These are phyloP conservation scores for Ustanciosporium gigantosporum DNA, from an alignment of 1,284 basidiomycete species.

Conservation along the genomic window DNA sequence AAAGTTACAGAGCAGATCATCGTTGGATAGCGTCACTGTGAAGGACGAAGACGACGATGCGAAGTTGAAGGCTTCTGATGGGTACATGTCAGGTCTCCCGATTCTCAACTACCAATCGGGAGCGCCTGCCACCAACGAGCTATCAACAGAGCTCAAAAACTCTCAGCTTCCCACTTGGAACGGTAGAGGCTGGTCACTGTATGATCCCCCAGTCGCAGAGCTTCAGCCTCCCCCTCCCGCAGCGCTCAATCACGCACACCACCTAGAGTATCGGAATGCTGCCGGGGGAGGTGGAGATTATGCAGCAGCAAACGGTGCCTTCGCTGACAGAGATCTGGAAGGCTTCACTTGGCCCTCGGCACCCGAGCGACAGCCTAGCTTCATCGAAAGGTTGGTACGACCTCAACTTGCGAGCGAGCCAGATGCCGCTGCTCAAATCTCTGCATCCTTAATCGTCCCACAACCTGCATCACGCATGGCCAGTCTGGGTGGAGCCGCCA, in stretches of 20 bases:
- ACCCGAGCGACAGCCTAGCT: conserved; percentile 24
- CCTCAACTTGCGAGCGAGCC: conserved; percentile 3
- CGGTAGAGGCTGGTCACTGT: conserved; percentile 30
- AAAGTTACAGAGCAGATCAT: not conserved
- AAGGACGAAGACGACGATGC: conserved; percentile 15
- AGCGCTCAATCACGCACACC: not conserved
- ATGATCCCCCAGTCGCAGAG: conserved; percentile 16
- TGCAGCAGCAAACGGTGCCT: conserved; percentile 10
- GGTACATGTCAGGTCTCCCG: conserved; percentile 1
- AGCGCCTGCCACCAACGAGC: not conserved
- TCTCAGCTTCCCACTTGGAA: conserved; percentile 14
- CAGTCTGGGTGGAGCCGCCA: conserved; percentile 24
- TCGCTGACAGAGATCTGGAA: conserved; percentile 21
- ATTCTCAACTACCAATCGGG: not conserved
- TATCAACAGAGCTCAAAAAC: not conserved
- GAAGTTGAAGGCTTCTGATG: conserved; percentile 20
- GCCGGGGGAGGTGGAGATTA: conserved; percentile 21
- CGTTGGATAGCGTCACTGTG: conserved; percentile 20
- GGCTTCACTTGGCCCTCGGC: conserved; percentile 24
- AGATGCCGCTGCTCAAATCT: no score
- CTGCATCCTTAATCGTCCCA: not conserved
- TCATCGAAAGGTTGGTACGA: conserved; percentile 32
- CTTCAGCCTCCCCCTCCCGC: conserved; percentile 14
- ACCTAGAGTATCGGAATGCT: no score
- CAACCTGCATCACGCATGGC: conserved; percentile 32